Evolutionary conservation across 768 basidiomycete species (phyloP), one percentile per base, ranked within the genome.

Genomic region (Auricularia heimuer): DNA sequence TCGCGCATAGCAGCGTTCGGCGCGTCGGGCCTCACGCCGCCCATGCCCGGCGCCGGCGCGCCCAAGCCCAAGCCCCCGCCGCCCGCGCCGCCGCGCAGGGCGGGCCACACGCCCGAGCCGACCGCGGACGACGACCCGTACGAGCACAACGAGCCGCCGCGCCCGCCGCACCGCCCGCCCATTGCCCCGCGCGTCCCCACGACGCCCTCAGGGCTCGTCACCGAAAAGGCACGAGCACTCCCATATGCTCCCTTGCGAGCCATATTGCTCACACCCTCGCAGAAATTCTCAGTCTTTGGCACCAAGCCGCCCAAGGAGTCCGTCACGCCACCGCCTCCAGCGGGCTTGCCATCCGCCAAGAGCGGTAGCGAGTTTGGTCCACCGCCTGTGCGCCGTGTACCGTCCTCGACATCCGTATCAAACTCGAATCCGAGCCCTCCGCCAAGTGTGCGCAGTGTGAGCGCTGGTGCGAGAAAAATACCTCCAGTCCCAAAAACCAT

Each of bases 321-420:
- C 3, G 56, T 73, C 36, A 71, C 77, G 2, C 69, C 76, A 16
- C 77, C 81, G 0, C 70, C 68, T 37, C 71, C 75, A 6, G 54
- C 80, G 39, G 78, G 85, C 29, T 81, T 85, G 64, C 67, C 69
- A 0, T 61, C 74, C 2, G 80, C 79, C 65, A 34, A 79, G 72
- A 81, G 74, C 29, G 29, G 29, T 29, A 29, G 29, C 58, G 70
- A 67, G 21, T 85, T 80, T 64, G 80, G 76, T 11, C 82, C 87
- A 6, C 86, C 87, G 34, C 86, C 85, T 0, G 71, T 75, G 51
- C 76, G 83, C 33, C 76, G 74, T n/a, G 69, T 71, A 21, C 67
- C 67, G 33, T 58, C 70, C 3, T 73, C 75, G 66, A 16, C n/a
- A 67, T 24, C 36, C 65, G 37, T 34, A 69, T 0, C 39, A 64